These are phyloP conservation scores for Blastomyces emzantsi DNA, from an alignment of 2,329 filamentous ascomycete species.

Conservation along the genomic window DNA sequence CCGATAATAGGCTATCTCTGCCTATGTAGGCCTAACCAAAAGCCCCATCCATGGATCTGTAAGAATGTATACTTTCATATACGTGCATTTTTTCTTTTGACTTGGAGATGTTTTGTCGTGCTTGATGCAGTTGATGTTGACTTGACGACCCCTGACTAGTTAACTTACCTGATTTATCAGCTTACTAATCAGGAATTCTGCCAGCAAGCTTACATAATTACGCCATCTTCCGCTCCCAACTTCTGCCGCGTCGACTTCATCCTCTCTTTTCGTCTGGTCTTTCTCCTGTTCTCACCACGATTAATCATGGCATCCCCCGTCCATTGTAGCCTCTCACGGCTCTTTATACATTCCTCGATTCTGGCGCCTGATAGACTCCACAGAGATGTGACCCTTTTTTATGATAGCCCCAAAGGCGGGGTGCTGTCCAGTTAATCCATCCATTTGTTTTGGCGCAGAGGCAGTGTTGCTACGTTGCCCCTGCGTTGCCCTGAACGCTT, in stretches of 20 bases:
- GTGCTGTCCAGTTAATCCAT: slow-evolving; percentile 20
- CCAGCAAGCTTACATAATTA: background rate
- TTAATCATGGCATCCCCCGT: slow-evolving; percentile 13
- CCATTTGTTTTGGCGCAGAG: slow-evolving; percentile 8
- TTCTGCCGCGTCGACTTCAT: background rate
- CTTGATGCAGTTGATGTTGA: too few species aligned
- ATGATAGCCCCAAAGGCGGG: slow-evolving; percentile 27
- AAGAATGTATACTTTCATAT: too few species aligned
- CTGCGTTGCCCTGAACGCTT: slow-evolving; percentile 1
- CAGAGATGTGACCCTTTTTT: slow-evolving; percentile 15
- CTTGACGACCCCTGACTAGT: too few species aligned
- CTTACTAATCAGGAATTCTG: background rate
- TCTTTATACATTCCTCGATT: background rate
- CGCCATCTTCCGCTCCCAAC: background rate
- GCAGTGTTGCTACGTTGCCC: slow-evolving; percentile 8
- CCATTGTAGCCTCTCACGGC: slow-evolving; percentile 13
- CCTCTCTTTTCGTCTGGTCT: background rate
- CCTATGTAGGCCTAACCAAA: too few species aligned
- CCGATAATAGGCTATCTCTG: too few species aligned
- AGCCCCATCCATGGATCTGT: too few species aligned
- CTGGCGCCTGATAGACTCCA: slow-evolving; percentile 10
- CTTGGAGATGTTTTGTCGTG: too few species aligned
- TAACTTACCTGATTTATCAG: too few species aligned
- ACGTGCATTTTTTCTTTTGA: too few species aligned
- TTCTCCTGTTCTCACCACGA: slow-evolving; percentile 2